Evolutionary conservation across 768 basidiomycete genomes (phyloP), one percentile per base, ranked within the genome.

Genomic region (Pleurotus citrinopileatus): DNA sequence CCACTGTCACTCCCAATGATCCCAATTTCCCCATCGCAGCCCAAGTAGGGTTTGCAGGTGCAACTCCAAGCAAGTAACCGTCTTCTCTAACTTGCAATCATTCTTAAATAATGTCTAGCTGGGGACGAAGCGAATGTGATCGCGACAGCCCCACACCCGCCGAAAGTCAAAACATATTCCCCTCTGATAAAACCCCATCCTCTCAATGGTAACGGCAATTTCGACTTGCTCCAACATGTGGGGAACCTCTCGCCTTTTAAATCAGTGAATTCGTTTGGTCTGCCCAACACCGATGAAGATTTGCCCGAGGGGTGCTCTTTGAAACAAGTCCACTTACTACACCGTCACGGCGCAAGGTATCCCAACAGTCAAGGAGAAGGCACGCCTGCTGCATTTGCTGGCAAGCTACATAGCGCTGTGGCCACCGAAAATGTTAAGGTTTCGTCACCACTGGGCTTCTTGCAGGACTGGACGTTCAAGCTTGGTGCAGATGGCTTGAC

Each of bases 401-500:
- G 63, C 17, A 74, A 75, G 15, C 58, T 84, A 17, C 77, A 84
- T 57, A 63, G 75, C 25, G 70, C 69, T 9, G 82, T 81, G 1
- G 55, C 61, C 4, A 56, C 57, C 10, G 64, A 70, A 3, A 68
- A 72, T 2, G 80, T 84, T 70, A 74, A 70, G 10, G 81, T 79
- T 0, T 73, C 70, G 0, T 87, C 85, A 0, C 69, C 76, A 0
- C 66, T 91, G 17, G 59, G 70, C 1, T 93, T 91, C 62, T 67
- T 93, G 65, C 83, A 86, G 58, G 77, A 75, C 29, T 93, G 89
- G 89, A 80, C 78, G 2, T 92, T 87, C 65, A 83, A 84, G 60
- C 82, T 93, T 10, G 91, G 91, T 9, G 81, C 80, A 55, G 91
- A 91, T 67, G 77, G 83, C 42, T 67, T 91, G 55, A 88, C 88